phyloP scores from a whole-genome alignment of 202 grass and related monocot genomes.

The Brachypodium distachyon region DNA sequence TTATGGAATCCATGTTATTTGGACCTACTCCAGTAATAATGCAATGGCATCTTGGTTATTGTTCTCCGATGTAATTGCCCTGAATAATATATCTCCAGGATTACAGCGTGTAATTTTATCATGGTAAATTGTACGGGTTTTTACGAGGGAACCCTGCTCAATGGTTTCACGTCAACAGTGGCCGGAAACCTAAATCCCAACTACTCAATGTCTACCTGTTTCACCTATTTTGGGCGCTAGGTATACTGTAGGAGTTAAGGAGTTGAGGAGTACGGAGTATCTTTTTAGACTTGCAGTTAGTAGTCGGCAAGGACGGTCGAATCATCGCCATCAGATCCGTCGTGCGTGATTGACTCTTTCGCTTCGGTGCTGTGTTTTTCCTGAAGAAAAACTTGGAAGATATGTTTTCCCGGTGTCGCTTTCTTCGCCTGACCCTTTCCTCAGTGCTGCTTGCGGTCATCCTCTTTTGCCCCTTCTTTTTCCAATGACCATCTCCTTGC shows the following conservation, averaged over 20 bases:
- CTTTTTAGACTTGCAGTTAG: background rate
- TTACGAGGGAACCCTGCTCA: background rate
- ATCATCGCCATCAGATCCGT: background rate
- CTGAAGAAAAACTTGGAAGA: background rate
- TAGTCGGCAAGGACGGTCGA: background rate
- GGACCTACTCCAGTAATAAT: background rate
- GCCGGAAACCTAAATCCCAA: background rate
- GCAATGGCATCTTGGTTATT: background rate
- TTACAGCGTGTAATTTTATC: background rate
- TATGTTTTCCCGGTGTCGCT: background rate
- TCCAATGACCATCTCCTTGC: background rate
- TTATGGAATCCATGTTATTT: background rate
- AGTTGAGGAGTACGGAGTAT: too few species aligned
- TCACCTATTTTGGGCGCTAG: background rate
- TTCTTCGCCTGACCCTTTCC: background rate
- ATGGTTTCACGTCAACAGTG: background rate
- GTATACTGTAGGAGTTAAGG: too few species aligned
- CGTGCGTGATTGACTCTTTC: background rate
- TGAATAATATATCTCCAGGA: background rate
- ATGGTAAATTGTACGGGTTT: background rate
- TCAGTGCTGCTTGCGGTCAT: background rate
- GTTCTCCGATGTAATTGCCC: background rate
- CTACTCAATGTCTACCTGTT: background rate
- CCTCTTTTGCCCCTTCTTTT: background rate
- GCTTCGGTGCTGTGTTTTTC: background rate